phyloP scores from a whole-genome alignment of 1,284 basidiomycete species.

The Rhodofomes roseus region DNA sequence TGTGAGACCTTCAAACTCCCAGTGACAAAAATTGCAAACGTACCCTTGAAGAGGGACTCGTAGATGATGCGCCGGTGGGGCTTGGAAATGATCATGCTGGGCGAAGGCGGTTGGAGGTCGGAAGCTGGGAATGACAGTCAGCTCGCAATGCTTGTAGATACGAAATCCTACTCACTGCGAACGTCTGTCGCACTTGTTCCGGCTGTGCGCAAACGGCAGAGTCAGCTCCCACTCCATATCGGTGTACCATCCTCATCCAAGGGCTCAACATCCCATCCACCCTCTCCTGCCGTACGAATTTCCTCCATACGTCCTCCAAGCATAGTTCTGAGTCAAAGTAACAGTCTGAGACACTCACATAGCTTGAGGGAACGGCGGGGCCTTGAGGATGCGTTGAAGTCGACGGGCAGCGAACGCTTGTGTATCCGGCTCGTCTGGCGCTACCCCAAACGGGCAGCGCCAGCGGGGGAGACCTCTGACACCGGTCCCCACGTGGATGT shows the following conservation, averaged over 20 bases:
- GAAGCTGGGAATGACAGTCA: conserved; percentile 32
- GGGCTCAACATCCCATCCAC: conserved; percentile 24
- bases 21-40: conserved; percentile 18
- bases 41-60: conserved; percentile 98
- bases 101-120: conserved; percentile 35
- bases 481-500: background rate
- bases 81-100: conserved; percentile 87
- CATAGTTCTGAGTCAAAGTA: conserved; percentile 9
- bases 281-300: conserved; percentile 14
- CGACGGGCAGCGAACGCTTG: conserved; percentile 24
- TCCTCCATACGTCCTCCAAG: conserved; percentile 7
- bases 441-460: conserved; percentile 7
- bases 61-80: conserved; percentile 84
- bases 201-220: conserved; percentile 18
- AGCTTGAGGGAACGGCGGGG: conserved; percentile 24
- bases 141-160: background rate
- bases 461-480: conserved; percentile 9
- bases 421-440: conserved; percentile 14
- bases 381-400: conserved; percentile 32
- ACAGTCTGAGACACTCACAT: conserved; percentile 26
- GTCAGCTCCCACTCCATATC: conserved; percentile 19
- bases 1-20: background rate
- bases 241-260: conserved; percentile 25
- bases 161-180: conserved; percentile 28
- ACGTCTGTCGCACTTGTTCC: conserved; percentile 31